These are phyloP conservation scores for Podaxis sp. DNA, from an alignment of 768 basidiomycete genomes.

Conservation along the genomic window DNA sequence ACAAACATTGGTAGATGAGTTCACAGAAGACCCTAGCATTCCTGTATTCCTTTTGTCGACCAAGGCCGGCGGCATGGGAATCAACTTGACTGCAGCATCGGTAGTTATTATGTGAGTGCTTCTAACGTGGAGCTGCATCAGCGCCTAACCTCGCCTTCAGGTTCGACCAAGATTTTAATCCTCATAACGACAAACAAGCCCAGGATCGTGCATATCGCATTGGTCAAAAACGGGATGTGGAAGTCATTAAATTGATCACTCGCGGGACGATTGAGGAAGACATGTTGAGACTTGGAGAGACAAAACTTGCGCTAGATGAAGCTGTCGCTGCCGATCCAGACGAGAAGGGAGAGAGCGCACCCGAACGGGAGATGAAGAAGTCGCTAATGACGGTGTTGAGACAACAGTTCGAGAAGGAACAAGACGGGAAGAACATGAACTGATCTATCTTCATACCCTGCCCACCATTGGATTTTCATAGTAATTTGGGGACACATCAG, in stretches of 20 bases:
- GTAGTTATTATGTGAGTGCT: slow-evolving; percentile 81
- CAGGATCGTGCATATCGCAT: slow-evolving; percentile 98
- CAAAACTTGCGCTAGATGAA: slow-evolving; percentile 89
- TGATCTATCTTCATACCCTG: neutral
- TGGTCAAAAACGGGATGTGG: slow-evolving; percentile 90
- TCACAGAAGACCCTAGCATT: slow-evolving; percentile 84
- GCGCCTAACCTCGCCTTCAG: slow-evolving; percentile 26
- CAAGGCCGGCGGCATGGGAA: slow-evolving; percentile 93
- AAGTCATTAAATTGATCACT: slow-evolving; percentile 91
- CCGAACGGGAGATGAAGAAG: slow-evolving; percentile 80
- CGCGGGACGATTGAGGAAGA: slow-evolving; percentile 95
- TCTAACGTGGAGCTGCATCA: neutral
- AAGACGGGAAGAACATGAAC: slow-evolving; percentile 18
- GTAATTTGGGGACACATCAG: neutral
- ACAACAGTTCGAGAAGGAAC: slow-evolving; percentile 70
- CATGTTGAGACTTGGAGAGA: slow-evolving; percentile 84
- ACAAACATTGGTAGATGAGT: slow-evolving; percentile 93
- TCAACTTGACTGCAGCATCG: slow-evolving; percentile 93
- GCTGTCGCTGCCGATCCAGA: slow-evolving; percentile 85
- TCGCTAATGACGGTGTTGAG: slow-evolving; percentile 82
- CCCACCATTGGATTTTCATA: neutral
- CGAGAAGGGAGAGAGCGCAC: slow-evolving; percentile 54
- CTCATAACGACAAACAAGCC: slow-evolving; percentile 96
- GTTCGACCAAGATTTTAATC: slow-evolving; percentile 99
- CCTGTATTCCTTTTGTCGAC: slow-evolving; percentile 88